Evolutionary conservation across 2,329 filamentous ascomycete genomes (phyloP), one percentile per base, ranked within the genome.

Genomic region (Monilinia laxa): DNA sequence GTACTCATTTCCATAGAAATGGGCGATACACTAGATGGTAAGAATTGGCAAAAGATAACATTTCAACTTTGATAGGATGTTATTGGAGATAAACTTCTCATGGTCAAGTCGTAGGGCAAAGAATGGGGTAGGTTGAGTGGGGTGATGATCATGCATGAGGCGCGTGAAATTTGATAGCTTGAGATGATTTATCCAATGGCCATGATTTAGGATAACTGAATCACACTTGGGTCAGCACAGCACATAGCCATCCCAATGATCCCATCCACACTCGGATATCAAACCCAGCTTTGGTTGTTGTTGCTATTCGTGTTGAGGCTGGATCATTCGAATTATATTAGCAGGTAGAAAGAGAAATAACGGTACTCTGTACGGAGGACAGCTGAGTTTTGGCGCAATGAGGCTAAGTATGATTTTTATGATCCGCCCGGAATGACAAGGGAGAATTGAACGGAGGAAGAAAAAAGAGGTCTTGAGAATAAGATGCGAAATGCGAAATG

Each of bases 301-400:
- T 68, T 69, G 40, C 68, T 70, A 69, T 70, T 69, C 69, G 54
- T 56, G 60, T 58, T 65, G 67, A 68, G 69, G 69, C 67, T 70
- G 66, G 51, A 7, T 9, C 31, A 35, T 35, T 6, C 31, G 3
- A 57, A 56, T 63, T 31, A 25, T 60, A 54, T 57, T 6, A 23
- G 42, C 20, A 20, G 20, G 40, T 38, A 20, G 20, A n/a, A 56
- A 62, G 53, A 40, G 52, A 18, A 35, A 35, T 35, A 6, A 35
- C 31, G 5, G 31, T 35, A 35, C 31, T 28, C 4, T 28, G 28
- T 28, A 2, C 28, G 3, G 4, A 6, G 31, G 5, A 35, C 31
- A 6, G 7, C 31, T 35, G 31, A 35, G 31, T 9, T 6, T 2
- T 42, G 4, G 40, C 12, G 16, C 40, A 31, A 20, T 23, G 47